Conservation (phyloP, 352 stramenopile species). For the Elongisporangium undulatum region DNA sequence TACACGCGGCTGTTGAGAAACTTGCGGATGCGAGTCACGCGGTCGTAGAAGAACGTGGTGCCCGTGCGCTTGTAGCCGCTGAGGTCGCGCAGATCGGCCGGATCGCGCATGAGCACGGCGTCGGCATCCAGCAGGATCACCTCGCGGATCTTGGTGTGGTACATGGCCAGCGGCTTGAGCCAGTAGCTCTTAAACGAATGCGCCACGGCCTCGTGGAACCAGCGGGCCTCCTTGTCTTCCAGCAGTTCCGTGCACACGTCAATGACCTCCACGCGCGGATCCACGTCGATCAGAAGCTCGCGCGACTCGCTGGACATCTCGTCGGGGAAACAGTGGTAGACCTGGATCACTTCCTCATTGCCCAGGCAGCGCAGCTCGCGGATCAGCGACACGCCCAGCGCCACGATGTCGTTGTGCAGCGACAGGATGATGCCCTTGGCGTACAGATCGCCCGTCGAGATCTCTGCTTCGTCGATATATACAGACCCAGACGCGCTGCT, state of each 20-base stretch:
- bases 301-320: slow-evolving; percentile 33
- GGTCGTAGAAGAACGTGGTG: slow-evolving; percentile 70
- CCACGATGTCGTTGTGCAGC: slow-evolving; percentile 38
- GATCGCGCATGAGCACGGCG: slow-evolving; percentile 38
- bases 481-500: background rate
- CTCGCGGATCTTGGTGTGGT: slow-evolving; percentile 41
- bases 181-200: slow-evolving; percentile 44
- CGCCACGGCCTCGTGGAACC: background rate
- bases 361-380: slow-evolving; percentile 42
- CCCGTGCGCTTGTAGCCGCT: slow-evolving; percentile 34
- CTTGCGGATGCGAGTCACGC: slow-evolving; percentile 31
- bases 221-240: slow-evolving; percentile 8
- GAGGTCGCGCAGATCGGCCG: slow-evolving; percentile 24
- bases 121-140: slow-evolving; percentile 56
- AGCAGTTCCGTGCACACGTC: slow-evolving; percentile 51
- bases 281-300: slow-evolving; percentile 32
- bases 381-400: slow-evolving; percentile 56
- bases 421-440: slow-evolving; percentile 27
- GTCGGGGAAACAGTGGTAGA: slow-evolving; percentile 41
- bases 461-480: background rate
- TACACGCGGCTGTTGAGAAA: slow-evolving; percentile 25
- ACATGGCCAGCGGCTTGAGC: slow-evolving; percentile 55
- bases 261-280: slow-evolving; percentile 51
- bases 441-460: slow-evolving; percentile 4
- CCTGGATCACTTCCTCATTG: slow-evolving; percentile 38